Base-by-base conservation (phyloP, 2,329 filamentous ascomycete genomes). In the Elsinoe fawcettii region DNA sequence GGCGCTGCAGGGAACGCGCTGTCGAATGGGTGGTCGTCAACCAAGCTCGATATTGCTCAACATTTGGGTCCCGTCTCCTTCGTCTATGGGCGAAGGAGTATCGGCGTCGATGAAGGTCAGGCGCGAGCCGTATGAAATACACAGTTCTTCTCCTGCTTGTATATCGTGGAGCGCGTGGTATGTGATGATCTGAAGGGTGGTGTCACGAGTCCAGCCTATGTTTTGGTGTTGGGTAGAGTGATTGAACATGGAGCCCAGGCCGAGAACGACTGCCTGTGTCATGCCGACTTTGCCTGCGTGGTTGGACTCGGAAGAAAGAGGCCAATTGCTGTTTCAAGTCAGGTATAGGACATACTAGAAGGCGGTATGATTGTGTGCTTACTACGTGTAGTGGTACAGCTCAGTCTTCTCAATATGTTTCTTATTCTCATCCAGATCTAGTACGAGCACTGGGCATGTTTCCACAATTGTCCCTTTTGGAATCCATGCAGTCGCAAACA, bases 231-330 rank as follows among this genome's bases (percentile, higher is more conserved):
- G 62, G 0, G 66, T 69, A 2, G 77, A 79, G 61, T 83, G 80
- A 59, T 83, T 82, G 70, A 82, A 82, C 77, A 82, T 80, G 56
- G 73, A 77, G 14, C 80, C 80, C 0, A 83, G 68, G 2, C 80
- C 80, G 36, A 82, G 71, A 27, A 81, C 71, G 1, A 82, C 67
- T 8, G 78, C 80, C 67, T 82, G 79, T 0, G 74, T 74, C 32
- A 66, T 72, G 37, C 23, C 65, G 65, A 8, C 63, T 65, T 12
- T 65, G 66, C n/a, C 63, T 65, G 49, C 61, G 58, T 49, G 44
- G 27, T 60, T 18, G 9, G 49, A 37, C 41, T 11, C 34, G 47
- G 36, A n/a, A 46, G 30, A 27, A 6, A 46, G 58, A 11, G 72
- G 73, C 76, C 75, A 78, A 62, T 78, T 77, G 61, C 72, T 74